Base-by-base conservation (phyloP, 805 yeast genomes). In the Spathaspora girioi region DNA sequence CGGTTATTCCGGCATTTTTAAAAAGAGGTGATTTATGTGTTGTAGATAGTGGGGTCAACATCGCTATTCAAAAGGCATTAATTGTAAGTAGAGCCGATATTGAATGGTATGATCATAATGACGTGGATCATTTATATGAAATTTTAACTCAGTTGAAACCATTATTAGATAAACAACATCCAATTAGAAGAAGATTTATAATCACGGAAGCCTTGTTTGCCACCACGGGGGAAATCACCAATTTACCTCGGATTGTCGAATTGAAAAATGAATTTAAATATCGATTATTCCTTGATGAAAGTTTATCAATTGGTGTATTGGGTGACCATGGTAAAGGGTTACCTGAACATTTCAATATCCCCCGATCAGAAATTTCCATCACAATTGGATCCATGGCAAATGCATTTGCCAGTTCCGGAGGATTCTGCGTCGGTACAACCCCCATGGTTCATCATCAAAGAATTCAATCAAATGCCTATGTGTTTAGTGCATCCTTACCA, bases 21-120 rank as follows among this genome's bases (percentile, higher is more conserved):
- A 94, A 94, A 67, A 85, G 99, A 70, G 98, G 98, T 57, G 99
- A 94, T 67, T 78, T 89, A 55, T 84, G 91, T 55, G 84, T 94
- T 49, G 97, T 89, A 20, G 99, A 94, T 69, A 79, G 86, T 48
- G 87, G 87, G 29, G 84, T 86, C 38, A 82, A 80, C 57, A 65
- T 93, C 51, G 81, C 93, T 5, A 73, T 91, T 52, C 97, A 93
- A 72, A 93, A 91, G 65, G 98, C 97, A 5, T 78, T 90, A 55
- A 79, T 85, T 59, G 81, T 94, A 51, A 84, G 96, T 46, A 85
- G 99, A 66, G 87, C 97, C 59, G 86, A 88, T 50, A 81, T 92
- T 47, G 90, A 77, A 66, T 85, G 88, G 87, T 87, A 69, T 62
- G 84, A 88, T 63, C 99, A 94, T 67, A 93, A 93, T 65, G 94